Evolutionary conservation across 768 basidiomycete species (phyloP).

Genomic region (Tricholoma sp.): DNA sequence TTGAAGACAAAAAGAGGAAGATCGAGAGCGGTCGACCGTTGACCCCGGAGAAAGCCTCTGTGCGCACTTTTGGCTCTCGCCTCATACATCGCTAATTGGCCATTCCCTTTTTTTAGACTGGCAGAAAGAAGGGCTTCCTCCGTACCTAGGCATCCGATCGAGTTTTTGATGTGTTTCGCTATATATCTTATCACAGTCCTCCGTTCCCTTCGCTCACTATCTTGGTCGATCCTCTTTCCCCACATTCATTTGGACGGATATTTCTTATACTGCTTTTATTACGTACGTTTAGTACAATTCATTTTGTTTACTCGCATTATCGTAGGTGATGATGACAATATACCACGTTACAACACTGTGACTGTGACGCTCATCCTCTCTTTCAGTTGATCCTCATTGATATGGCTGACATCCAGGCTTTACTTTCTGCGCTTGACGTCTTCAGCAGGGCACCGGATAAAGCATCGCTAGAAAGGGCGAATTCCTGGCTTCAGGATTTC

Average conservation of each 20-base stretch:
- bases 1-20: slow-evolving; percentile 98
- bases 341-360: slow-evolving; percentile 23
- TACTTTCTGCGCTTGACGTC: slow-evolving; percentile 74
- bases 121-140: slow-evolving; percentile 74
- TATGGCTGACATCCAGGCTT: slow-evolving; percentile 68
- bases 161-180: slow-evolving; percentile 26
- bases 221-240: slow-evolving; percentile 49
- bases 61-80: slow-evolving; percentile 31
- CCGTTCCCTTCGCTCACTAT: slow-evolving; percentile 34
- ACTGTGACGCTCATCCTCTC: slow-evolving; percentile 2
- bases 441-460: slow-evolving; percentile 83
- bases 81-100: slow-evolving; percentile 13
- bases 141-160: slow-evolving; percentile 41
- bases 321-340: slow-evolving; percentile 38
- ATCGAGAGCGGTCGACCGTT: slow-evolving; percentile 92
- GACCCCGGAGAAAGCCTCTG: slow-evolving; percentile 89
- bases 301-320: slow-evolving; percentile 41
- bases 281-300: slow-evolving; percentile 47
- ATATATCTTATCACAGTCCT: slow-evolving; percentile 36
- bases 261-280: slow-evolving; percentile 42
- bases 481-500: slow-evolving; percentile 96
- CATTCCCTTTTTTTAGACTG: slow-evolving; percentile 36
- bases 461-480: slow-evolving; percentile 76
- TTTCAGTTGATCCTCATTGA: slow-evolving; percentile 18
- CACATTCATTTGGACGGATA: slow-evolving; percentile 59